Base-by-base conservation (phyloP, 208 protist species). In the Eutreptiella sp. region DNA sequence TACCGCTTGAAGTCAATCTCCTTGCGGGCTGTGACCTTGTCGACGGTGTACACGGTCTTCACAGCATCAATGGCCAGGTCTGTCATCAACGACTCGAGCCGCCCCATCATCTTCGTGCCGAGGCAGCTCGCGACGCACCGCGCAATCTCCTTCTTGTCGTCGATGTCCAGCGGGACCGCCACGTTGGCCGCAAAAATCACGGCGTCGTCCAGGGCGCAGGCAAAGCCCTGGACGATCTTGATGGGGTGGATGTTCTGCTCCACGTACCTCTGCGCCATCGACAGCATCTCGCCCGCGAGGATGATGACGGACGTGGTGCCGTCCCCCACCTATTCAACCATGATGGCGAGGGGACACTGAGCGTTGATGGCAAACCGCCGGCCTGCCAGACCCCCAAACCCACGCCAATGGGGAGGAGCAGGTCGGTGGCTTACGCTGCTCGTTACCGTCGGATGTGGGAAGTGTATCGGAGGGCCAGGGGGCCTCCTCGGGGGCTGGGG, bases 221-320 rank as follows among this genome's bases (percentile, higher is more conserved):
- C 84, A 73, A 95, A 99, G 16, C 88, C 96, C 61, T 89, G 85
- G 24, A 99, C 92, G 70, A 99, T 97, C 64, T 97, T 87, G 26
- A 92, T 89, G 11, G 98, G 98, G 60, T 99, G 98, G 57, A 99
- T 93, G 57, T 94, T 87, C 46, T 84, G 76, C 72, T 98, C 87
- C n/a, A 99, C 66, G 39, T 98, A 84, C n/a, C 92, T 87, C 78
- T 99, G 88, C 2, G 96, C 87, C 9, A 94, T 71, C 26, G 78
- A 80, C 16, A 99, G 75, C 43, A 99, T 93, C 72, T 99, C 98
- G 27, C 96, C 95, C n/a, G 95, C 91, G 66, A 94, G 64, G 59
- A 99, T 92, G 66, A 99, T 97, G 38, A 99, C 98, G 4, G 96
- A 98, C 4, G 98, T 99, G 27, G 97, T 99, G 52, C 98, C 98